Evolutionary conservation across 1,139 yeast species (phyloP).

Genomic region (Sugiyamaella paludigena): DNA sequence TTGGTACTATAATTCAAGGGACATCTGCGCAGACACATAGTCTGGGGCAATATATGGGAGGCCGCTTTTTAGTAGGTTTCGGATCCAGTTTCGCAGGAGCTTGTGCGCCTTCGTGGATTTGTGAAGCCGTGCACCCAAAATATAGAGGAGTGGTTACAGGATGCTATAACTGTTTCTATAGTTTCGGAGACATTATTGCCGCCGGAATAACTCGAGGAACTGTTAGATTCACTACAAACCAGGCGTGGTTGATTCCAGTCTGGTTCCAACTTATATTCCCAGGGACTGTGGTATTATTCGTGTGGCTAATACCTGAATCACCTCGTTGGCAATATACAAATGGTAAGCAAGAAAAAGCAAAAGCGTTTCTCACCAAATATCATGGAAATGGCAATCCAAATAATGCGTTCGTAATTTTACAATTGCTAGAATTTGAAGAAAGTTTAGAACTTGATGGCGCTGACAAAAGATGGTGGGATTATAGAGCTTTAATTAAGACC

Average conservation of each 20-base stretch:
- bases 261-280: slow-evolving; percentile 44
- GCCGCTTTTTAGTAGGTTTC: slow-evolving; percentile 26
- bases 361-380: slow-evolving; percentile 27
- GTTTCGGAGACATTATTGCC: slow-evolving; percentile 51
- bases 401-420: slow-evolving; percentile 19
- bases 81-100: slow-evolving; percentile 25
- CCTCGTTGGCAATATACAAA: no score
- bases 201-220: slow-evolving; percentile 46
- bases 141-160: slow-evolving; percentile 24
- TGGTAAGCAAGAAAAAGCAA: no score
- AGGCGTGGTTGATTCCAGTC: slow-evolving; percentile 43
- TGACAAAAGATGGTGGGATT: slow-evolving; percentile 21
- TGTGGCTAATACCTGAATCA: no score
- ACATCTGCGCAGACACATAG: no score
- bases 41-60: no score
- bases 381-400: slow-evolving; percentile 26
- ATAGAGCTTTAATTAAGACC: slow-evolving; percentile 40
- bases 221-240: slow-evolving; percentile 27
- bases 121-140: slow-evolving; percentile 23
- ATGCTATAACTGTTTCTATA: slow-evolving; percentile 43
- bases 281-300: slow-evolving; percentile 51
- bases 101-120: slow-evolving; percentile 23
- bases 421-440: slow-evolving; percentile 22
- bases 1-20: slow-evolving; percentile 19
- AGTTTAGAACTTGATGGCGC: slow-evolving; percentile 18